phyloP scores from a whole-genome alignment of 2,329 filamentous ascomycete species.

The Fusarium chlamydosporum region DNA sequence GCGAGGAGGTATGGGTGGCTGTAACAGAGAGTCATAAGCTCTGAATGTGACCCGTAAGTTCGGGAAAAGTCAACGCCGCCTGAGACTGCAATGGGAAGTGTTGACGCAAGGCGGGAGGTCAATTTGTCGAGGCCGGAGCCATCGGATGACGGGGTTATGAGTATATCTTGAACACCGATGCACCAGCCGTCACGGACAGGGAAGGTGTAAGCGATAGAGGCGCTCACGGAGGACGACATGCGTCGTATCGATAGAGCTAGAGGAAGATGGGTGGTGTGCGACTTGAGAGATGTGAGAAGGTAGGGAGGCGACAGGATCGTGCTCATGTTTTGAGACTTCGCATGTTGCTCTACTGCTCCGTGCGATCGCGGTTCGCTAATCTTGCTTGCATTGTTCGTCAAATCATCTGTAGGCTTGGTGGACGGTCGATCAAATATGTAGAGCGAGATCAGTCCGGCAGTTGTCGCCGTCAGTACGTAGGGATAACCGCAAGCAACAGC shows the following conservation, averaged over 20 bases:
- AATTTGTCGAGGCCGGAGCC: constrained; percentile 52
- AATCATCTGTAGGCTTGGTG: constrained; percentile 22
- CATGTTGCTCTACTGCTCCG: constrained; percentile 1
- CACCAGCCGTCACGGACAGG: constrained; percentile 86
- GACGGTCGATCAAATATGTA: constrained; percentile 71
- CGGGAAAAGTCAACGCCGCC: constrained; percentile 19
- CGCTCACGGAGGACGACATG: constrained; percentile 74
- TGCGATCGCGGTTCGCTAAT: background rate
- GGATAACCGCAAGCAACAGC: constrained; percentile 80
- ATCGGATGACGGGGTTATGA: constrained; percentile 62
- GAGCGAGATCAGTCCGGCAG: constrained; percentile 79
- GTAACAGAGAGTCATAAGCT: constrained; percentile 74
- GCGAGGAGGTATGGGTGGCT: constrained; percentile 87
- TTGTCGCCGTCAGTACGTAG: constrained; percentile 84
- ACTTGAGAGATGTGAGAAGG: constrained; percentile 83
- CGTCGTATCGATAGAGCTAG: constrained; percentile 86
- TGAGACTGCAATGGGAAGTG: constrained; percentile 52
- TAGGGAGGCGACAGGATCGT: constrained; percentile 49
- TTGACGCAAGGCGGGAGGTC: constrained; percentile 56
- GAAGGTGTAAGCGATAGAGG: constrained; percentile 89
- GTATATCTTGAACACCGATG: constrained; percentile 90
- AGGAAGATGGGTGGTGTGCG: constrained; percentile 82
- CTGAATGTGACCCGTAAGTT: constrained; percentile 38
- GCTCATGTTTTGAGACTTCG: constrained; percentile 1
- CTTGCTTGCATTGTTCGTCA: constrained; percentile 8